phyloP scores from a whole-genome alignment of 352 stramenopile genomes.

The Plasmopara muralis region DNA sequence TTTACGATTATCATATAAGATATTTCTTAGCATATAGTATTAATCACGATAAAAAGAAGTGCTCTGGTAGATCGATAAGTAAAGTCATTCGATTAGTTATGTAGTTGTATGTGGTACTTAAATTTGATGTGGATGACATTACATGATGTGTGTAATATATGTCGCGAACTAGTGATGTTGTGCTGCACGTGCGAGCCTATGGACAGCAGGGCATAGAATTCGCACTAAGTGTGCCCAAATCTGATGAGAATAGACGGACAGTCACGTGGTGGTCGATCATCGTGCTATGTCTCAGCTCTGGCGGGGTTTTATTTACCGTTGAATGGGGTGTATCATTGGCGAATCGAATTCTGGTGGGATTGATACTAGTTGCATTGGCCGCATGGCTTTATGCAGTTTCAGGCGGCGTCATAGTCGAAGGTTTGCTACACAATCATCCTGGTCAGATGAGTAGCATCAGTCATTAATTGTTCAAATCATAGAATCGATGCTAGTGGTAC shows the following conservation, averaged over 20 bases:
- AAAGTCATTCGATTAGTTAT: no score
- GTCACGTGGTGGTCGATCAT: constrained; percentile 13
- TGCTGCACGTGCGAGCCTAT: constrained; percentile 42
- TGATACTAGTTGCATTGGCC: constrained; percentile 16
- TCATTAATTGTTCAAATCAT: background rate
- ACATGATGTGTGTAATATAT: constrained; percentile 2
- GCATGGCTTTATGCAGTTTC: constrained; percentile 14
- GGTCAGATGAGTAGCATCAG: background rate
- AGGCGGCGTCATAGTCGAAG: constrained; percentile 26
- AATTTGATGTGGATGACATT: background rate
- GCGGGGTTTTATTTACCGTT: constrained; percentile 16
- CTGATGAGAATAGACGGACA: constrained; percentile 8
- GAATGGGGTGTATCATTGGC: constrained; percentile 18
- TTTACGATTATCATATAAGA: no score
- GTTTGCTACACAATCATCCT: constrained; percentile 2
- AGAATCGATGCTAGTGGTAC: constrained; percentile 77
- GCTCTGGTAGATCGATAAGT: no score
- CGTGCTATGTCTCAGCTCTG: constrained; percentile 11
- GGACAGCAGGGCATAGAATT: constrained; percentile 53
- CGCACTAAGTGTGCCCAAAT: constrained; percentile 22
- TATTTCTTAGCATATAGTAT: no score
- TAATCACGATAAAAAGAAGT: no score
- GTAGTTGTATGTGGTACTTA: no score
- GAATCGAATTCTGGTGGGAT: constrained; percentile 6
- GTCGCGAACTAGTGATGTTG: constrained; percentile 23